Evolutionary conservation across 108 stramenopile genomes (phyloP).

Genomic region (Hondaea fermentalgiana): DNA sequence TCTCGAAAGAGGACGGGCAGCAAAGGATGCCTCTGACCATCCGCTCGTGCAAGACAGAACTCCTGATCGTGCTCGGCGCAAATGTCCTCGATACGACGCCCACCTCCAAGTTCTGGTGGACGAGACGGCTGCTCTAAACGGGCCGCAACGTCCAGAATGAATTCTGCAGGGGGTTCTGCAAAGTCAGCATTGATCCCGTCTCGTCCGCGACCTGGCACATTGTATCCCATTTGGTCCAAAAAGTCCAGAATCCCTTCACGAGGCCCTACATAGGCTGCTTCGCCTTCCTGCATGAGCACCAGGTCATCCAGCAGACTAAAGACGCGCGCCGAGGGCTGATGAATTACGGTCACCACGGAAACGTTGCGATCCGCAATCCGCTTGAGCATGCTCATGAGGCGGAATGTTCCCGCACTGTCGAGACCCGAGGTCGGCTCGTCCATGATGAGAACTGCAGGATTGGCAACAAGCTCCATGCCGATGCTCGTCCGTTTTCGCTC

Average conservation of each 20-base stretch:
- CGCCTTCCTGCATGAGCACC: constrained; percentile 40
- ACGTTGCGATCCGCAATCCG: constrained; percentile 51
- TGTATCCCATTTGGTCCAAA: background rate
- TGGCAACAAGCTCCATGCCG: constrained; percentile 35
- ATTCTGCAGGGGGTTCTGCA: background rate
- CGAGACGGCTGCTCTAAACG: background rate
- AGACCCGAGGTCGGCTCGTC: constrained; percentile 57
- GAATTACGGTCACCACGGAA: constrained; percentile 71
- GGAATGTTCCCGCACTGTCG: constrained; percentile 65
- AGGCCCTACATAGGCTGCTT: background rate
- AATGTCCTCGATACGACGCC: background rate
- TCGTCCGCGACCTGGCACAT: background rate
- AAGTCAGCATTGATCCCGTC: background rate
- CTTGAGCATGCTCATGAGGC: constrained; percentile 61
- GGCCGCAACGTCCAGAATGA: background rate
- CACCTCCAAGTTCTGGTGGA: background rate
- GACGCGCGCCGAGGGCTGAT: constrained; percentile 75
- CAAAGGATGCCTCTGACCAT: background rate
- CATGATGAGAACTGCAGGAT: constrained; percentile 24
- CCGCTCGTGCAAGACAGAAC: background rate
- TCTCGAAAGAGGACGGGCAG: background rate
- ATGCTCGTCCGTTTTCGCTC: constrained; percentile 36
- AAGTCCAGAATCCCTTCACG: background rate
- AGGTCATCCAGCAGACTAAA: constrained; percentile 69
- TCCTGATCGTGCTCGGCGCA: background rate